These are phyloP conservation scores for Monilinia fructigena DNA, from an alignment of 2,329 filamentous ascomycete species.

Conservation along the genomic window DNA sequence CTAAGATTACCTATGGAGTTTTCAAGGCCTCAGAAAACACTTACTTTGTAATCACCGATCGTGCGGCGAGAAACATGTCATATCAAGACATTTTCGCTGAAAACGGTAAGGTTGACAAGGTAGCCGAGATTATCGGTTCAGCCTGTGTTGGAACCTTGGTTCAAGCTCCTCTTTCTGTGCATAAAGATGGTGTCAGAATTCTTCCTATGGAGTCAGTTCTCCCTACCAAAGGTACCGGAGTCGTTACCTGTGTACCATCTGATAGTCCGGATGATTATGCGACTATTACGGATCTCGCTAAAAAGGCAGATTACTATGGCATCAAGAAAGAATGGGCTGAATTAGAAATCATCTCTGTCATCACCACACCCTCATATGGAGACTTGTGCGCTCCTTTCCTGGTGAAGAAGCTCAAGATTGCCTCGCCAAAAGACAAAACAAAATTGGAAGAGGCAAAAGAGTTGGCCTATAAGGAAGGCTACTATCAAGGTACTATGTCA, in stretches of 20 bases:
- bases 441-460: constrained; percentile 94
- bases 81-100: constrained; percentile 83
- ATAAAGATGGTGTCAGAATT: constrained; percentile 80
- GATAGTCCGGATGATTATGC: constrained; percentile 96
- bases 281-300: constrained; percentile 80
- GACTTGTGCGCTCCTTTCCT: constrained; percentile 80
- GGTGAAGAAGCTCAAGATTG: constrained; percentile 92
- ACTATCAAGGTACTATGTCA: constrained; percentile 90
- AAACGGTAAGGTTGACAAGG: constrained; percentile 72
- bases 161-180: constrained; percentile 81
- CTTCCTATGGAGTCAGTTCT: constrained; percentile 94
- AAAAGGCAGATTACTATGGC: constrained; percentile 94
- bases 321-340: constrained; percentile 97
- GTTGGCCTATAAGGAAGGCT: constrained; percentile 93
- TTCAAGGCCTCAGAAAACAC: constrained; percentile 77
- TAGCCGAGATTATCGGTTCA: constrained; percentile 72
- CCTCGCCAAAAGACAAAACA: constrained; percentile 90
- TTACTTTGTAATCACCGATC: constrained; percentile 80
- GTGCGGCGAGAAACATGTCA: constrained; percentile 90
- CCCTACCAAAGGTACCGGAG: constrained; percentile 90
- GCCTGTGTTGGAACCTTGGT: constrained; percentile 86
- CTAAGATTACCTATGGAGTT: constrained; percentile 83
- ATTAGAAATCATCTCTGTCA: constrained; percentile 83
- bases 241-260: constrained; percentile 92
- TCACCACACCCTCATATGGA: constrained; percentile 83